A percentile compares a stretch with the other conserved stretches of the same genome.
These are phyloP conservation scores for Talaromyces nanjingensis DNA, from an alignment of 495 filamentous ascomycete genomes.

Conservation along the genomic window DNA sequence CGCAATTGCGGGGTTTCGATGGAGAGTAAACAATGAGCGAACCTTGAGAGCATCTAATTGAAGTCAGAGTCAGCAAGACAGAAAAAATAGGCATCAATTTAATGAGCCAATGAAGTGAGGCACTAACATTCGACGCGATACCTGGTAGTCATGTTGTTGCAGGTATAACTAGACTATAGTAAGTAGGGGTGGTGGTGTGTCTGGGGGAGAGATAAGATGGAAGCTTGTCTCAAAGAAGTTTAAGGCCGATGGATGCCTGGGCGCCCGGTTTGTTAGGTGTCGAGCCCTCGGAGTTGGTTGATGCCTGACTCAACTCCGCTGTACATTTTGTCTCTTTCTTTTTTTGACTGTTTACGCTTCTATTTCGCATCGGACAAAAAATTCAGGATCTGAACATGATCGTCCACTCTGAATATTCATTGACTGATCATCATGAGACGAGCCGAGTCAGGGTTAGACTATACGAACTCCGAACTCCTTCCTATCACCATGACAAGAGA, in stretches of 20 bases:
- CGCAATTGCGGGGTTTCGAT: background rate
- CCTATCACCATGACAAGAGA: background rate
- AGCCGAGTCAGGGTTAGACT: background rate
- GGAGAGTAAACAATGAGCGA: constrained; percentile 9
- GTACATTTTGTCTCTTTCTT: background rate
- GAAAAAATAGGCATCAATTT: constrained; percentile 5
- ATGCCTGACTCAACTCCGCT: background rate
- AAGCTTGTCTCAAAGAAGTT: background rate
- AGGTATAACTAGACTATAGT: background rate
- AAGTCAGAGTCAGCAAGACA: constrained; percentile 15
- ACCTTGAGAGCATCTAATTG: constrained; percentile 73
- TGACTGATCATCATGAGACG: background rate
- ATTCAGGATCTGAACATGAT: background rate
- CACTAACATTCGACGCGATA: constrained; percentile 82
- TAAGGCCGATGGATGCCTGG: background rate
- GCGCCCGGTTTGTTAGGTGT: background rate
- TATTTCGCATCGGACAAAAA: background rate
- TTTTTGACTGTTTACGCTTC: background rate
- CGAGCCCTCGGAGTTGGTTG: background rate
- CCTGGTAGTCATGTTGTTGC: constrained; percentile 62
- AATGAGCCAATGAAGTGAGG: constrained; percentile 8
- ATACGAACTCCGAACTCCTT: background rate
- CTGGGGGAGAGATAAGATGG: background rate
- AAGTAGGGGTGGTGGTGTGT: background rate
- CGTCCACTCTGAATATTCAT: background rate